Conservation (phyloP, 1,284 basidiomycete species). For the Inonotus obliquus region DNA sequence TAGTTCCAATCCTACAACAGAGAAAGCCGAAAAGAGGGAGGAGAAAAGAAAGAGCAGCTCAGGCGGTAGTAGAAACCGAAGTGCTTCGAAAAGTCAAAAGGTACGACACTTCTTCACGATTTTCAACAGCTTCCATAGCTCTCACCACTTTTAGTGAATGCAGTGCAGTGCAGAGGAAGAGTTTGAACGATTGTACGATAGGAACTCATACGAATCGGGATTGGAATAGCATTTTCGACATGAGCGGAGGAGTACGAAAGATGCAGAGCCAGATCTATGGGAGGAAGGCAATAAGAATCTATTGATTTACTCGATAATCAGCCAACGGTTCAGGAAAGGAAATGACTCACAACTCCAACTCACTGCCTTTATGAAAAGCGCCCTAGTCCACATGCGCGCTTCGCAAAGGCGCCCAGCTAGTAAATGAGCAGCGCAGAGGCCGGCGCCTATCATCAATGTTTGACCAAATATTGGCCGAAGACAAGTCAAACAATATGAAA, state of each 20-base stretch:
- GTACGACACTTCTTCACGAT: background rate
- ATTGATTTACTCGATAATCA: background rate
- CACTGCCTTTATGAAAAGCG: too few species aligned
- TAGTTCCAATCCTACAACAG: background rate
- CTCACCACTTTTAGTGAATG: background rate
- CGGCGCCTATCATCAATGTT: too few species aligned
- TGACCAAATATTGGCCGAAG: too few species aligned
- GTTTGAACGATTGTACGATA: background rate
- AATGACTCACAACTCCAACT: too few species aligned
- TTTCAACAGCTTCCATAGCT: background rate
- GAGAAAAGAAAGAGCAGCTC: slow-evolving; percentile 1
- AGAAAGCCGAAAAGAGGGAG: background rate
- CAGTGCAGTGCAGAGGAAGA: background rate
- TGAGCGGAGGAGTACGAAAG: background rate
- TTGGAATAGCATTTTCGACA: background rate
- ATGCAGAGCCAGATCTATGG: background rate
- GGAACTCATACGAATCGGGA: background rate
- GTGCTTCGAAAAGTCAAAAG: background rate
- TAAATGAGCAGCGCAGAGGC: background rate
- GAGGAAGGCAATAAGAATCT: background rate
- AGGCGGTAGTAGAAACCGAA: background rate
- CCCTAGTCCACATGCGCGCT: background rate
- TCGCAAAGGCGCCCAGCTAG: background rate
- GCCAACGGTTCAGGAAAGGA: too few species aligned
- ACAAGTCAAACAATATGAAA: too few species aligned